Evolutionary conservation across 345 rosid species (phyloP).

Genomic region (Corchorus capsularis): DNA sequence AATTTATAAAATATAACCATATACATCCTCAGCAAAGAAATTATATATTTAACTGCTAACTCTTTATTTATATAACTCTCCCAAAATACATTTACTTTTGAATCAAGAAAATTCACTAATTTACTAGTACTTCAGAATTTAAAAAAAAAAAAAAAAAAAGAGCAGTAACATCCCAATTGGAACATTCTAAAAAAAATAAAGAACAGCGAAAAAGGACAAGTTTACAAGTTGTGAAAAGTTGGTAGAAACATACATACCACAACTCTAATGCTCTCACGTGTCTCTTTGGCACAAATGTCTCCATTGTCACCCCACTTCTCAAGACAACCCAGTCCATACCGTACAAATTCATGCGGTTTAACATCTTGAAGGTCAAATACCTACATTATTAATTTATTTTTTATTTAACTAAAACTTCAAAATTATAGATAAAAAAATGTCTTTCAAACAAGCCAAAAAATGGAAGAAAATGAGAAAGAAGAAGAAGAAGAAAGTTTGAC

Average conservation of each 20-base stretch:
- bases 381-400: constrained; percentile 34
- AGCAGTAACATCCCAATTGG: neutral
- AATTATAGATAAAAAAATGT: neutral
- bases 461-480: neutral
- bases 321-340: constrained; percentile 76
- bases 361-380: constrained; percentile 83
- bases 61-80: neutral
- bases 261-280: constrained; percentile 73
- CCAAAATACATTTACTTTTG: neutral
- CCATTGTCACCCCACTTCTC: constrained; percentile 77
- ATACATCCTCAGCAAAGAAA: neutral
- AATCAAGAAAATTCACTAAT: neutral
- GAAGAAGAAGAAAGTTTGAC: constrained; percentile 27
- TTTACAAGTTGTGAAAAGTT: neutral
- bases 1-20: neutral
- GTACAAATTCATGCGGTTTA: constrained; percentile 78
- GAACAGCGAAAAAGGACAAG: neutral
- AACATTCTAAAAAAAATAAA: neutral
- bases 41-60: neutral
- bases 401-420: neutral
- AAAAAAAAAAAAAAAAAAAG: neutral
- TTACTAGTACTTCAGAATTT: neutral
- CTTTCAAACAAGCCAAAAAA: no score
- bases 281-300: constrained; percentile 76
- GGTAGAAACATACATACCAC: constrained; percentile 53